phyloP scores from a whole-genome alignment of 2,329 filamentous ascomycete genomes.

The Xylaria polymorpha region DNA sequence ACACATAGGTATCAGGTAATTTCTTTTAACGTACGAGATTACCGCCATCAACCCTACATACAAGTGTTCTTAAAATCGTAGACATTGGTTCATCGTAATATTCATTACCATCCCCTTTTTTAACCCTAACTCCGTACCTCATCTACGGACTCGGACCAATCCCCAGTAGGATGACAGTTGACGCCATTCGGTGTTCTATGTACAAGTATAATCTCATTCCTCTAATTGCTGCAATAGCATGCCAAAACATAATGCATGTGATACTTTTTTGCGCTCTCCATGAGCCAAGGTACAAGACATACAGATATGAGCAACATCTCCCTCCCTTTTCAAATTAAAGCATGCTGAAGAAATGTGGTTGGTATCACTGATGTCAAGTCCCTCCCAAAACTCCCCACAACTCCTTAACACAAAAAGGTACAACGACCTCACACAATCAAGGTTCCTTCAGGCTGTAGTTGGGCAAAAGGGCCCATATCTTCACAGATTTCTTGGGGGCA shows the following conservation, averaged over 20 bases:
- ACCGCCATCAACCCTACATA: not conserved
- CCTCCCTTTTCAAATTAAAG: constrained; percentile 16
- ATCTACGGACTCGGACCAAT: constrained; percentile 8
- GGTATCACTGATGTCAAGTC: constrained; percentile 29
- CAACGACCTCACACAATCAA: not conserved
- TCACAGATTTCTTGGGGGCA: constrained; percentile 66
- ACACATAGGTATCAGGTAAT: not conserved
- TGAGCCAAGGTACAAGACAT: constrained; percentile 11
- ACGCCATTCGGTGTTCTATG: constrained; percentile 20
- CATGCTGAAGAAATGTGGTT: constrained; percentile 20
- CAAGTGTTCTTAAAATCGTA: not conserved
- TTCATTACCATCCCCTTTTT: constrained; percentile 28
- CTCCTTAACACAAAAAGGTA: constrained; percentile 11
- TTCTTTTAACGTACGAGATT: not conserved
- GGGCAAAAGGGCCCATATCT: constrained; percentile 59
- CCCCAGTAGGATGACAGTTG: not conserved
- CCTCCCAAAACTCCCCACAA: constrained; percentile 24
- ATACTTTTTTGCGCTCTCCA: constrained; percentile 1
- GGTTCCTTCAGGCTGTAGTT: constrained; percentile 11
- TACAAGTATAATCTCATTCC: constrained; percentile 21
- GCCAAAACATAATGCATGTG: constrained; percentile 3
- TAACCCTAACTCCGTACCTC: constrained; percentile 11
- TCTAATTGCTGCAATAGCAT: constrained; percentile 11
- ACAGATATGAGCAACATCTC: constrained; percentile 17
- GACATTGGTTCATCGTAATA: constrained; percentile 8